These are phyloP conservation scores for Penicillium brevicompactum DNA, from an alignment of 2,329 filamentous ascomycete genomes.

Conservation along the genomic window DNA sequence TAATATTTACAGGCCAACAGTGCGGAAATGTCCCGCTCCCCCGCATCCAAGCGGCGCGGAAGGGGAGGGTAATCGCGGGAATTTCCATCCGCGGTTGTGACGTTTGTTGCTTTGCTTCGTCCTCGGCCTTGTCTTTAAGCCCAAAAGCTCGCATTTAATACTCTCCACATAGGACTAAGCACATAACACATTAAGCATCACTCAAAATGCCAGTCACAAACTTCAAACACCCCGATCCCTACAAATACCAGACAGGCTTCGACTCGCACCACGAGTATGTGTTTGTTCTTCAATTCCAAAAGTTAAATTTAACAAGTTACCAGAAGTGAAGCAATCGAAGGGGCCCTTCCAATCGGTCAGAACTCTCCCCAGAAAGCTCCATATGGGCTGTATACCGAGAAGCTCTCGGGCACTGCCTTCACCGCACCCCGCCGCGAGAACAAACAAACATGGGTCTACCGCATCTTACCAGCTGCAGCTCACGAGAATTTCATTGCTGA, in stretches of 20 bases:
- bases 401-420: slow-evolving; percentile 72
- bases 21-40: slow-evolving; percentile 20
- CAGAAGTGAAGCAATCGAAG: slow-evolving; percentile 75
- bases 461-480: slow-evolving; percentile 65
- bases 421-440: slow-evolving; percentile 70
- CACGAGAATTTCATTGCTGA: slow-evolving; percentile 55
- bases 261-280: slow-evolving; percentile 73
- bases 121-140: background rate
- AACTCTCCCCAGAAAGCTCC: slow-evolving; percentile 83
- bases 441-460: slow-evolving; percentile 73
- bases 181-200: background rate
- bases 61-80: slow-evolving; percentile 18
- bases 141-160: background rate
- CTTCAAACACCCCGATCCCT: slow-evolving; percentile 67
- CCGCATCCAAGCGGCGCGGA: slow-evolving; percentile 25
- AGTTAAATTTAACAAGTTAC: background rate
- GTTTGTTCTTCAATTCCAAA: background rate
- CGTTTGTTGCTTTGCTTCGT: background rate
- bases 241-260: slow-evolving; percentile 79
- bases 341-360: slow-evolving; percentile 71
- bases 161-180: background rate
- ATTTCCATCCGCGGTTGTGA: slow-evolving; percentile 1
- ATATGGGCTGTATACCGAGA: slow-evolving; percentile 79
- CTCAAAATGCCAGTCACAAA: slow-evolving; percentile 63
- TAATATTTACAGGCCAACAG: background rate